These are phyloP conservation scores for Citrus reticulata DNA, from an alignment of 345 rosid genomes.

Conservation along the genomic window DNA sequence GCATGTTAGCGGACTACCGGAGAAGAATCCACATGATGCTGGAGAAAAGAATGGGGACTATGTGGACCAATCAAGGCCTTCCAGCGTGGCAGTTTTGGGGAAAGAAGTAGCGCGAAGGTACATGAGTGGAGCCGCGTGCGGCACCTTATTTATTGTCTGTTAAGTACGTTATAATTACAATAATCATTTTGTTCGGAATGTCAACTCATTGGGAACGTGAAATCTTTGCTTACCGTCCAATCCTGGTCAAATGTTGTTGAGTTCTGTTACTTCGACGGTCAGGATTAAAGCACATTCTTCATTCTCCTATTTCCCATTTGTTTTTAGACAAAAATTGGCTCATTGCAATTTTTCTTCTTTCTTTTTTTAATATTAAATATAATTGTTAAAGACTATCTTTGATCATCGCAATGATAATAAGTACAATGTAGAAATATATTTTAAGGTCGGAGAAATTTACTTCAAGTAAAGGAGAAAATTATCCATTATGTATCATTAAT, in stretches of 20 bases:
- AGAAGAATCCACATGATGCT: neutral
- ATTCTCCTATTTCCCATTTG: no score
- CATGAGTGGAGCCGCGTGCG: neutral
- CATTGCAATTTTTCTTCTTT: no score
- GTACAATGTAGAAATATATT: no score
- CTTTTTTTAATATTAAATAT: no score
- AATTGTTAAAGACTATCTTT: no score
- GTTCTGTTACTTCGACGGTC: neutral
- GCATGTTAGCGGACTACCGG: neutral
- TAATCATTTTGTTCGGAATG: neutral
- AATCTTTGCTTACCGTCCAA: neutral
- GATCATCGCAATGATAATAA: no score
- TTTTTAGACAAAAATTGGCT: no score
- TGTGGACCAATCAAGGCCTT: neutral
- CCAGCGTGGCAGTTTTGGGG: neutral
- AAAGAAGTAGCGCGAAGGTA: neutral
- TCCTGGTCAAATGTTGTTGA: neutral
- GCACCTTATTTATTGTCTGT: neutral
- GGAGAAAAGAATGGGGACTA: neutral
- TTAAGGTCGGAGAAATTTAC: no score
- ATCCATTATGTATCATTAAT: no score
- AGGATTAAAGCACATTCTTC: neutral
- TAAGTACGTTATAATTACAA: no score
- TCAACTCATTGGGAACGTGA: neutral
- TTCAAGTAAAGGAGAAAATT: no score